Evolutionary conservation across 805 yeast species (phyloP).

Genomic region (Lipomyces chichibuensis): DNA sequence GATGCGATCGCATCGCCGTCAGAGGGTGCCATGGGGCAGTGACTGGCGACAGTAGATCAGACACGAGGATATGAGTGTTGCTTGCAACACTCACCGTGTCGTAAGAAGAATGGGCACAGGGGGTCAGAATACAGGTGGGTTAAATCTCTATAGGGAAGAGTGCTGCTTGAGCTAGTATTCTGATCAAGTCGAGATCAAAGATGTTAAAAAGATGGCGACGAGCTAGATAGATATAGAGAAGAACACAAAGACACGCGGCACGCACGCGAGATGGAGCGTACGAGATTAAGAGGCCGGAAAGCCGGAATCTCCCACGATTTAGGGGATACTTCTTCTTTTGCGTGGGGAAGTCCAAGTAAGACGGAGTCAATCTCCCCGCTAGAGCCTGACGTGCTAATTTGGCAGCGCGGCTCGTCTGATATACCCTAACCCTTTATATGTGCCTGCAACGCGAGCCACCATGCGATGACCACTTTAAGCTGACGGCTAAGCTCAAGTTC

Average conservation of each 20-base stretch:
- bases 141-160: not conserved
- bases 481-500: too few species aligned
- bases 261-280: not conserved
- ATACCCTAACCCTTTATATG: too few species aligned
- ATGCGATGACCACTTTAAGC: too few species aligned
- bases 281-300: not conserved
- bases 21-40: not conserved
- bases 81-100: not conserved
- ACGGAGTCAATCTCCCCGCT: too few species aligned
- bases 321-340: not conserved
- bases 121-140: not conserved
- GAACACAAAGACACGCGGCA: not conserved
- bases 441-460: too few species aligned
- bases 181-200: not conserved
- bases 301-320: not conserved
- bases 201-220: not conserved
- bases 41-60: too few species aligned
- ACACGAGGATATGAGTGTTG: not conserved
- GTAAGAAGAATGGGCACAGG: not conserved
- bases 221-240: not conserved
- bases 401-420: too few species aligned
- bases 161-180: not conserved
- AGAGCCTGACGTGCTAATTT: too few species aligned
- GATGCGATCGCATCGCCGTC: not conserved
- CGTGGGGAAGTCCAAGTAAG: not conserved